These are phyloP conservation scores for Acacia acuminata DNA, from an alignment of 306 rosid genomes.

Conservation along the genomic window DNA sequence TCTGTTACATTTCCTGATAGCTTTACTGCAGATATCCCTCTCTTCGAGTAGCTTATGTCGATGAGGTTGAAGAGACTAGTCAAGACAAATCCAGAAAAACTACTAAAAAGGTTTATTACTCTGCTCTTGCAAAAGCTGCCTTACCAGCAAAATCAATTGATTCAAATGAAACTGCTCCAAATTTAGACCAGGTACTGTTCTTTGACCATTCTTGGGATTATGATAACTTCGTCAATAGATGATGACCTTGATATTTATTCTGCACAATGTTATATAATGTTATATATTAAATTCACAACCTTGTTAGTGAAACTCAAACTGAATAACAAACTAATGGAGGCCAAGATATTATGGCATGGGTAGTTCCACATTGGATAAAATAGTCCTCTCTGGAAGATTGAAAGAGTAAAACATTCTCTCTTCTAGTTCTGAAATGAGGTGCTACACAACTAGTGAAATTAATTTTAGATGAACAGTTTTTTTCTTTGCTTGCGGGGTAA, in stretches of 20 bases:
- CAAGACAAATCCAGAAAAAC: slow-evolving; percentile 60
- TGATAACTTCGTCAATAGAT: slow-evolving; percentile 18
- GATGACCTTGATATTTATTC: slow-evolving; percentile 21
- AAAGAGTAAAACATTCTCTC: background rate
- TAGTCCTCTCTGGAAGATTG: background rate
- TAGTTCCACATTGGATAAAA: background rate
- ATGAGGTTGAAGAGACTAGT: slow-evolving; percentile 84
- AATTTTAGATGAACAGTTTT: background rate
- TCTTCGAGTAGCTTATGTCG: slow-evolving; percentile 93
- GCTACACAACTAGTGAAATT: slow-evolving; percentile 1
- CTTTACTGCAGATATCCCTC: slow-evolving; percentile 73
- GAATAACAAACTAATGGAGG: background rate
- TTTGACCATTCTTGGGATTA: slow-evolving; percentile 29
- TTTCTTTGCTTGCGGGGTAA: too few relatives aligned
- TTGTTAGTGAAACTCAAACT: background rate
- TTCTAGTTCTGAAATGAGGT: slow-evolving; percentile 5
- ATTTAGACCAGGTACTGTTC: slow-evolving; percentile 76
- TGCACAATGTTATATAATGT: background rate
- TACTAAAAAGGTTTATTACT: slow-evolving; percentile 52
- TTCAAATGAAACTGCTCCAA: slow-evolving; percentile 76
- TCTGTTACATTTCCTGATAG: slow-evolving; percentile 28
- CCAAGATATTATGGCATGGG: background rate
- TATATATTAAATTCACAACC: slow-evolving; percentile 12
- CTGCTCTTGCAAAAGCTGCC: slow-evolving; percentile 87
- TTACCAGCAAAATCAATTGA: slow-evolving; percentile 70